Evolutionary conservation across 352 stramenopile genomes (phyloP).

Genomic region (Pythium aphanidermatum): DNA sequence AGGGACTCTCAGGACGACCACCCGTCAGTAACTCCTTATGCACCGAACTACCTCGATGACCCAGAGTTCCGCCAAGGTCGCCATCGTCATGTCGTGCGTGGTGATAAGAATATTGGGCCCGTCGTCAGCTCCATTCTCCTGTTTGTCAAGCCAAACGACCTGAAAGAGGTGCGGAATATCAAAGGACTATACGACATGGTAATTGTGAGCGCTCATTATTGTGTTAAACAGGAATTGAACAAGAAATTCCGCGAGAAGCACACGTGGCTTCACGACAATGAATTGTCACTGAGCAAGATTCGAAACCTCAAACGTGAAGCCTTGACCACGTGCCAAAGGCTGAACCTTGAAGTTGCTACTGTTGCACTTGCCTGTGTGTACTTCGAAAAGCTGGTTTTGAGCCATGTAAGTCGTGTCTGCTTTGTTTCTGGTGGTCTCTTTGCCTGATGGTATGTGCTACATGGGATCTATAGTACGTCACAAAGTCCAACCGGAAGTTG

Average conservation of each 20-base stretch:
- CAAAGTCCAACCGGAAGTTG: constrained; percentile 94
- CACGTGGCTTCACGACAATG: constrained; percentile 77
- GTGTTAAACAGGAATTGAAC: constrained; percentile 83
- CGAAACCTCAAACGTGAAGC: constrained; percentile 91
- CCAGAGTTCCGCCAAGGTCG: constrained; percentile 77
- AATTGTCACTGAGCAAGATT: constrained; percentile 96
- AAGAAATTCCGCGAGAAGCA: constrained; percentile 95
- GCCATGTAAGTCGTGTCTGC: constrained; percentile 41
- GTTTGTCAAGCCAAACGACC: constrained; percentile 92
- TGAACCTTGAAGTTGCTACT: constrained; percentile 91
- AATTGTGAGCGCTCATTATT: neutral
- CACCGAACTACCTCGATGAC: constrained; percentile 81
- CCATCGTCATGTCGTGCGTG: constrained; percentile 74
- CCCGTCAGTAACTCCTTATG: constrained; percentile 38
- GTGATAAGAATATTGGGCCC: constrained; percentile 86
- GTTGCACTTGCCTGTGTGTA: constrained; percentile 94
- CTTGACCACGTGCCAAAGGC: constrained; percentile 60
- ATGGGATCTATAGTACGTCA: constrained; percentile 91
- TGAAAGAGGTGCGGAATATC: constrained; percentile 77
- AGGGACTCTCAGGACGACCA: constrained; percentile 75
- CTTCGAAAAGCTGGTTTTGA: constrained; percentile 96
- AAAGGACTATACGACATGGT: neutral
- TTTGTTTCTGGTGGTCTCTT: constrained; percentile 43
- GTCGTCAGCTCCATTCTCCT: constrained; percentile 93
- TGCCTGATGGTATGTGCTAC: too few species aligned